phyloP scores from a whole-genome alignment of 768 basidiomycete genomes.

The Albatrellus ellisii region DNA sequence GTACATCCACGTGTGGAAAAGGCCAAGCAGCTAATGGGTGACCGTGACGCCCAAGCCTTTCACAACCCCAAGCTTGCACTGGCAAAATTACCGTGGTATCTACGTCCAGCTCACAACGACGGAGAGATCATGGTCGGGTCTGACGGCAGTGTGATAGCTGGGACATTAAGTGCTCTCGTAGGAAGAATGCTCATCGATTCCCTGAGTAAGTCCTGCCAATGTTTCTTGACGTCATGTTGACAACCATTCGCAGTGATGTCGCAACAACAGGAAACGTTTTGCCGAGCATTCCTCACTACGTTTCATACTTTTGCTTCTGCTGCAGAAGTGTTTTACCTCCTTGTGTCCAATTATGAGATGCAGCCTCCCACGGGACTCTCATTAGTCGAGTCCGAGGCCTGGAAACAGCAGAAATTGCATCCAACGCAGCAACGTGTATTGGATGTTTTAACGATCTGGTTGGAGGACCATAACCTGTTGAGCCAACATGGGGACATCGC shows the following conservation, averaged over 20 bases:
- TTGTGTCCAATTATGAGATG: constrained; percentile 51
- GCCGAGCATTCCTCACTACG: constrained; percentile 67
- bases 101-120: constrained; percentile 38
- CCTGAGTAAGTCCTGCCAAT: constrained; percentile 32
- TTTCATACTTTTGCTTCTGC: constrained; percentile 71
- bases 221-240: not conserved
- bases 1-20: constrained; percentile 20
- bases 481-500: constrained; percentile 55
- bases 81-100: constrained; percentile 39
- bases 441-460: constrained; percentile 44
- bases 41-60: constrained; percentile 30
- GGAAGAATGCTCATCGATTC: constrained; percentile 55
- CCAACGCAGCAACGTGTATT: constrained; percentile 53
- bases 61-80: constrained; percentile 25
- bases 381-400: constrained; percentile 42
- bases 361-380: constrained; percentile 31
- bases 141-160: constrained; percentile 55
- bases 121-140: constrained; percentile 52
- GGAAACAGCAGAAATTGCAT: constrained; percentile 48
- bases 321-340: constrained; percentile 51
- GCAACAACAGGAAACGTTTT: constrained; percentile 25
- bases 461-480: constrained; percentile 45
- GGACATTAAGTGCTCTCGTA: constrained; percentile 59
- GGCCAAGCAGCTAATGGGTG: constrained; percentile 26
- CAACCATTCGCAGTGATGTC: constrained; percentile 11